A percentile compares a stretch with the other conserved stretches of the same genome.
Conservation (phyloP, 2,329 filamentous ascomycete species). For the Dothistroma pini region DNA sequence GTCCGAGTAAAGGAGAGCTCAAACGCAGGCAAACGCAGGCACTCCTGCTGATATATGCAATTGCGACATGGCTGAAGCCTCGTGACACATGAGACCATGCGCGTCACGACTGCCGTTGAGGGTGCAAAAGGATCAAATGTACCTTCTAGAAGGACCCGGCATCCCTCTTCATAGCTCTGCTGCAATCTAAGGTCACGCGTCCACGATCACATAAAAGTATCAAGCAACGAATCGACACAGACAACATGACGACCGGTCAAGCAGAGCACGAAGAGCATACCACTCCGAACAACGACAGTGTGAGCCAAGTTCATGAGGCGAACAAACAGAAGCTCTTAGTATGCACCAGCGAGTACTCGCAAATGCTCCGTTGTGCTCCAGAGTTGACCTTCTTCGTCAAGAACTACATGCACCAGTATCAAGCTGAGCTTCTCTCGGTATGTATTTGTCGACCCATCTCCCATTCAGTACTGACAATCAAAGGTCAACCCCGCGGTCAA, state of each 20-base stretch:
- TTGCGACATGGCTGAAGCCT: not conserved
- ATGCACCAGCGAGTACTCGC: not conserved
- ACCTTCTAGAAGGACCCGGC: too few species aligned
- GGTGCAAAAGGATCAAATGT: too few species aligned
- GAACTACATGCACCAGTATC: conserved; percentile 1
- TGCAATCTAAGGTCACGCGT: not conserved
- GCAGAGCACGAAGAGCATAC: not conserved
- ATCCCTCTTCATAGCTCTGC: not conserved
- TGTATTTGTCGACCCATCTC: not conserved
- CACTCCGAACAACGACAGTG: not conserved
- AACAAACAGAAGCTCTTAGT: not conserved
- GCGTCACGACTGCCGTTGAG: not conserved
- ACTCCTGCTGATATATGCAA: not conserved
- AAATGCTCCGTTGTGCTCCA: not conserved
- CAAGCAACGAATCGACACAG: not conserved
- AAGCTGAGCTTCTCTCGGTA: not conserved
- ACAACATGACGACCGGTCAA: not conserved
- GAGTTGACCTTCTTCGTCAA: not conserved
- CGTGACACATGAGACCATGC: not conserved
- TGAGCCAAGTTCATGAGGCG: not conserved
- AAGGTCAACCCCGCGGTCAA: not conserved
- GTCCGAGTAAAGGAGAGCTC: not conserved
- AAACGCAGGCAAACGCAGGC: not conserved
- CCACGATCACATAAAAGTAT: not conserved
- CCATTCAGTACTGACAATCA: not conserved